Percentiles rank a stretch among this genome's conserved stretches.
These are phyloP conservation scores for Termitomyces sp. DNA, from an alignment of 1,284 basidiomycete genomes.

Conservation along the genomic window DNA sequence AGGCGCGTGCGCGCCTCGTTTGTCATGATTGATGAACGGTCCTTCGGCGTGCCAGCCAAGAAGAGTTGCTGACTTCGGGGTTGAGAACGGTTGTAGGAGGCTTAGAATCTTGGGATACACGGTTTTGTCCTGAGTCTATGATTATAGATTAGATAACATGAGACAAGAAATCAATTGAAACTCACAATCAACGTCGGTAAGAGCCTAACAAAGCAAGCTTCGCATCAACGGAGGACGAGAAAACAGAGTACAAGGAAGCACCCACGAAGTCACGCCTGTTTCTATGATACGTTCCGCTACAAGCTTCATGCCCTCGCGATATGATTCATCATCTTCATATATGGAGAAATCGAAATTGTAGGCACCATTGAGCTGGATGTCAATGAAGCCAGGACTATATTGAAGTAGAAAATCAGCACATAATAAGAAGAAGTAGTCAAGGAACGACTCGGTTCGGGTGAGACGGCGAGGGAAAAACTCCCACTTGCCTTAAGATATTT, in stretches of 20 bases:
- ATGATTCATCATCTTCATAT: constrained; percentile 65
- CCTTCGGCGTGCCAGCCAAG: constrained; percentile 90
- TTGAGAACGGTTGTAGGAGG: constrained; percentile 59
- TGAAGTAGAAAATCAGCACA: neutral
- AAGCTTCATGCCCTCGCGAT: constrained; percentile 62
- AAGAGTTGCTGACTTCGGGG: constrained; percentile 56
- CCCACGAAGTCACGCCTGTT: constrained; percentile 84
- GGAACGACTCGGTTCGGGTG: neutral
- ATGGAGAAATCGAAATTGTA: constrained; percentile 89
- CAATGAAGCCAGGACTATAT: constrained; percentile 68
- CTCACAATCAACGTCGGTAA: constrained; percentile 76
- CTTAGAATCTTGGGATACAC: constrained; percentile 65
- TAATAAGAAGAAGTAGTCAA: neutral
- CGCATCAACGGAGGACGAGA: constrained; percentile 5
- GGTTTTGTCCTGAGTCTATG: constrained; percentile 68
- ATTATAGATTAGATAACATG: neutral
- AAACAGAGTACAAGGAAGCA: constrained; percentile 19
- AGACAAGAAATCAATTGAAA: constrained; percentile 11
- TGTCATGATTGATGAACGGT: constrained; percentile 76
- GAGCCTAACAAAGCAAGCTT: constrained; percentile 35
- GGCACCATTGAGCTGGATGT: constrained; percentile 83
- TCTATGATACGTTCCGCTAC: constrained; percentile 77
- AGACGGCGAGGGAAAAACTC: constrained; percentile 9
- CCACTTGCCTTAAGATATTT: constrained; percentile 60
- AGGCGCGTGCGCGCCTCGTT: constrained; percentile 77